These are phyloP conservation scores for Neopestalotiopsis rosae DNA, from an alignment of 2,329 filamentous ascomycete genomes.

Conservation along the genomic window DNA sequence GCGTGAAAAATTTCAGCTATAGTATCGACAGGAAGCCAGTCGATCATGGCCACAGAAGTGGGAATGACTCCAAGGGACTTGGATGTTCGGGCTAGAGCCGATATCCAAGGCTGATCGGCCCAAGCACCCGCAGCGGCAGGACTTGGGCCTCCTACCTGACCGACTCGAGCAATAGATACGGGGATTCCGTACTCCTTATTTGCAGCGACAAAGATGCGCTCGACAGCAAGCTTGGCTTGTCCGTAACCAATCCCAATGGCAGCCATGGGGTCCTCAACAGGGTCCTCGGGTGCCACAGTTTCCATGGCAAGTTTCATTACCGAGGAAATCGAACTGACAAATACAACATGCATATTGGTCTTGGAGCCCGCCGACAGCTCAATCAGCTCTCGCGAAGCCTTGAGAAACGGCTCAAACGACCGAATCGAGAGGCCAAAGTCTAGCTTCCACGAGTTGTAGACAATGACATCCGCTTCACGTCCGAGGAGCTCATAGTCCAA, in stretches of 20 bases:
- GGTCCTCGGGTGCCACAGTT: not conserved
- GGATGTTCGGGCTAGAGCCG: constrained; percentile 25
- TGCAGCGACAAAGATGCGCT: constrained; percentile 25
- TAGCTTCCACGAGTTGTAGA: constrained; percentile 27
- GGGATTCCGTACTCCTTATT: constrained; percentile 18
- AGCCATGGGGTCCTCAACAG: constrained; percentile 21
- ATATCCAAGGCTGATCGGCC: constrained; percentile 31
- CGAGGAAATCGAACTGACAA: constrained; percentile 27
- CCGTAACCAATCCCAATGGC: constrained; percentile 27
- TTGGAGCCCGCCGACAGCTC: constrained; percentile 15
- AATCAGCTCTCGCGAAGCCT: constrained; percentile 12
- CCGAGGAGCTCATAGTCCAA: constrained; percentile 15
- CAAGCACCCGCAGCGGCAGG: constrained; percentile 12
- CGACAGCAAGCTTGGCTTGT: constrained; percentile 28
- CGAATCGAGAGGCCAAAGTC: constrained; percentile 24
- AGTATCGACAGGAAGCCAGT: constrained; percentile 27
- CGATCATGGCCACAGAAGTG: not conserved
- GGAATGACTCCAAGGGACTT: constrained; percentile 23
- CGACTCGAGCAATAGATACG: constrained; percentile 26
- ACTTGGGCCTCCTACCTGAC: constrained; percentile 26
- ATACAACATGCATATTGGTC: constrained; percentile 22
- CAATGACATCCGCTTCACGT: constrained; percentile 20
- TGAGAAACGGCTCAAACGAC: constrained; percentile 25
- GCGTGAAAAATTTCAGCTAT: constrained; percentile 22
- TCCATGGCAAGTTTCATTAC: not conserved